Conservation (phyloP, 2,329 filamentous ascomycete genomes). For the Uncinocarpus reesii region DNA sequence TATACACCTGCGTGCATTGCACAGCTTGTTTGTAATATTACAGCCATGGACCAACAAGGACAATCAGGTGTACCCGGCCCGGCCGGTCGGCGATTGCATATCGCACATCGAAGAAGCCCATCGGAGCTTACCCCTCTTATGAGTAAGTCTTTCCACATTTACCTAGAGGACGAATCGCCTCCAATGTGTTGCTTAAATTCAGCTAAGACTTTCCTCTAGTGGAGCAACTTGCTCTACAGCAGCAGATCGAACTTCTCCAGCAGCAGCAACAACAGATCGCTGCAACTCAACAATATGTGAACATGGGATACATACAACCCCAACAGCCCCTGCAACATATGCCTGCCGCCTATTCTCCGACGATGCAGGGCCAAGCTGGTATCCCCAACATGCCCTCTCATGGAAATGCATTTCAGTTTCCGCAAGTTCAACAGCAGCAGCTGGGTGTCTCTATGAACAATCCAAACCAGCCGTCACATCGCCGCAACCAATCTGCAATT, state of each 20-base stretch:
- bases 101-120: conserved; percentile 84
- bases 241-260: conserved; percentile 89
- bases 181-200: neutral
- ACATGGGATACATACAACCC: conserved; percentile 65
- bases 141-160: conserved; percentile 58
- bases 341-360: conserved; percentile 56
- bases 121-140: conserved; percentile 89
- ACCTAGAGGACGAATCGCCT: neutral
- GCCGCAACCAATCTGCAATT: conserved; percentile 94
- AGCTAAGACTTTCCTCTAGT: conserved; percentile 44
- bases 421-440: conserved; percentile 55
- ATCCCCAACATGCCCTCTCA: conserved; percentile 63
- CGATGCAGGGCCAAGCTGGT: conserved; percentile 54
- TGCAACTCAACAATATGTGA: conserved; percentile 92
- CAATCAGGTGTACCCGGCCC: conserved; percentile 48
- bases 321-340: conserved; percentile 68
- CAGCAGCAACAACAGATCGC: conserved; percentile 97
- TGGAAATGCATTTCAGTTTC: conserved; percentile 78
- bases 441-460: conserved; percentile 54
- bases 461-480: conserved; percentile 75
- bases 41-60: conserved; percentile 51
- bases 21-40: neutral
- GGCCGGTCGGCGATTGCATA: conserved; percentile 74
- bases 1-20: neutral
- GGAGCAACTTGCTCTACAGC: conserved; percentile 89